Evolutionary conservation across 768 basidiomycete genomes (phyloP).

Genomic region (Multifurca ochricompacta): DNA sequence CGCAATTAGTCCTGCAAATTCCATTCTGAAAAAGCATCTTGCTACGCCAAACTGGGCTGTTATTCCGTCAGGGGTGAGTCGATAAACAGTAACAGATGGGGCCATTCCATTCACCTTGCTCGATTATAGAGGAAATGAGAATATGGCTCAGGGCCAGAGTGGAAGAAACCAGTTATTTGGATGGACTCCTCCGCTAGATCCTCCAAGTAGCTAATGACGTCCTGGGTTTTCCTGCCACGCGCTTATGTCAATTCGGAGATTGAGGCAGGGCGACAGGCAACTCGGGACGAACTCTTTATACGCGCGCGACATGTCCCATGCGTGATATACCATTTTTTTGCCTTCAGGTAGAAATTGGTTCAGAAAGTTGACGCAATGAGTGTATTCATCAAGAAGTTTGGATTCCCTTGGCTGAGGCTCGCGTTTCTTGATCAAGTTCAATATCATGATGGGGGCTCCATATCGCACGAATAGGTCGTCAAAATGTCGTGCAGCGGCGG

Average conservation of each 20-base stretch:
- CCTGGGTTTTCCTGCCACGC: conserved; percentile 72
- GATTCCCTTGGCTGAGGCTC: conserved; percentile 78
- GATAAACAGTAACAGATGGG: not conserved
- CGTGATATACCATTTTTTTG: conserved; percentile 83
- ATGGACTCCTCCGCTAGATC: conserved; percentile 93
- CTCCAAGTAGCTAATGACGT: conserved; percentile 91
- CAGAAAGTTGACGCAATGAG: conserved; percentile 83
- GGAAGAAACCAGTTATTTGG: conserved; percentile 89
- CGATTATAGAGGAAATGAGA: conserved; percentile 52
- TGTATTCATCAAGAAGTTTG: conserved; percentile 85
- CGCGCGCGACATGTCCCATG: conserved; percentile 95
- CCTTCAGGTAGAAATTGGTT: conserved; percentile 89
- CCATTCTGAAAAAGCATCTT: conserved; percentile 83
- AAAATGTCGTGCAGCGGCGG: conserved; percentile 89
- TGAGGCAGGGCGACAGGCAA: conserved; percentile 7
- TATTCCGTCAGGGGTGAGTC: not conserved
- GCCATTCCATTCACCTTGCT: conserved; percentile 32
- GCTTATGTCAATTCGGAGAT: not conserved
- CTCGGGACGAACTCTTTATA: conserved; percentile 77
- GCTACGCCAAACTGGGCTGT: conserved; percentile 43
- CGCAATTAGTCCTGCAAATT: conserved; percentile 89
- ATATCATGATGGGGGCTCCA: conserved; percentile 79
- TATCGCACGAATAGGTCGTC: conserved; percentile 86
- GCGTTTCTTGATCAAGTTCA: conserved; percentile 90
- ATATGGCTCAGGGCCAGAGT: conserved; percentile 83